Conservation (phyloP, 495 filamentous ascomycete genomes). For the Penicillium odoratum region DNA sequence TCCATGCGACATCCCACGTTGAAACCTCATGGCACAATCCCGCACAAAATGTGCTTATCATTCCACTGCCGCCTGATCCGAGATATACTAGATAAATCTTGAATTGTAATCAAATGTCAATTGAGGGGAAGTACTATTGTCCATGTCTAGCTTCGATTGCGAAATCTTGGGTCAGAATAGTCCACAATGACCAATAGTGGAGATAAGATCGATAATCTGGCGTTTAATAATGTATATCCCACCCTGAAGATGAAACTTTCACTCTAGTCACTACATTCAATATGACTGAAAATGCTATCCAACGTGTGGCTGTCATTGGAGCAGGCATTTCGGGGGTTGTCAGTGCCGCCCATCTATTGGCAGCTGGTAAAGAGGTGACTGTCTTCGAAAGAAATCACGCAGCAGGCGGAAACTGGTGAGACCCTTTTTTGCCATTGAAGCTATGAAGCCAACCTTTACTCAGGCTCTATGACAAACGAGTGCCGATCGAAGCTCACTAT, state of each 20-base stretch:
- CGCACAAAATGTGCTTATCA: conserved; percentile 7
- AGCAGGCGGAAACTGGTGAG: conserved; percentile 63
- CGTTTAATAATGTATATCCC: not conserved
- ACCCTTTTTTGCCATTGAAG: not conserved
- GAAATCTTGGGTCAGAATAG: conserved; percentile 17
- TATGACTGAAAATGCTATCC: conserved; percentile 28
- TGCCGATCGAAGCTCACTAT: conserved; percentile 57
- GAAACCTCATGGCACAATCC: conserved; percentile 17
- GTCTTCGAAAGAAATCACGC: conserved; percentile 62
- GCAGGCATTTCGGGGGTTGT: conserved; percentile 69
- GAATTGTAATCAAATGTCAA: not conserved
- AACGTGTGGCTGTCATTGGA: conserved; percentile 64
- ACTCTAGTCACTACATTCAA: not conserved
- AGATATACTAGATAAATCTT: not conserved
- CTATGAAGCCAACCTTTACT: not conserved
- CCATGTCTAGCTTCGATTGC: conserved; percentile 10
- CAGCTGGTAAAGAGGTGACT: conserved; percentile 57
- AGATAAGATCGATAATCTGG: not conserved
- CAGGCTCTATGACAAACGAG: conserved; percentile 60
- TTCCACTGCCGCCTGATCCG: conserved; percentile 16
- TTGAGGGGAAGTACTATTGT: not conserved
- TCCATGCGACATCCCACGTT: not conserved
- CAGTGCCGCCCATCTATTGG: conserved; percentile 61
- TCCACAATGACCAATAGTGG: conserved; percentile 6
- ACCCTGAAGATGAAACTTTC: not conserved